Base-by-base conservation (phyloP, 208 protist genomes). In the Leishmania lainsoni region DNA sequence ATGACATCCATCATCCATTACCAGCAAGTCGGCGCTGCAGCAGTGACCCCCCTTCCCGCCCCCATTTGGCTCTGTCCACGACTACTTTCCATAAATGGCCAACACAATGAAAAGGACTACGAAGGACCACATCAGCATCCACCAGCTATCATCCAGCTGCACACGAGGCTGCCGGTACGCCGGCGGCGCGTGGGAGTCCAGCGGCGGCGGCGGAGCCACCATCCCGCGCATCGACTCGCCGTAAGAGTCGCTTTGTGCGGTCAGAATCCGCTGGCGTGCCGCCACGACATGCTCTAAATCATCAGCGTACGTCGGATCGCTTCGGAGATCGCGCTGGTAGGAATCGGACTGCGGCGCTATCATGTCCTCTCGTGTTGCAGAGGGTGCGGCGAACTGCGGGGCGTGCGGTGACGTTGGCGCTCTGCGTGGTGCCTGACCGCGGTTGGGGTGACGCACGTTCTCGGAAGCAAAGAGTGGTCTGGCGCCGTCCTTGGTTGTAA, bases 161-260 rank as follows among this genome's bases (percentile, higher is more conserved):
- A 90, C 85, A 5, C 79, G 83, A 6, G 87, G 89, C 35, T 68
- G 70, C 17, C 29, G 76, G 59, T 88, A 94, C 32, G 76, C 82
- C 9, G 73, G 73, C 20, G 84, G 85, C 22, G 81, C 83, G 29
- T 85, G 49, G 3, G 84, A 80, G 39, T 83, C 75, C 17, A 76
- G 63, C 17, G 86, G 90, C 16, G 91, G 91, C 17, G 91, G 91
- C 68, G 91, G 91, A 29, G 90, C 83, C 14, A 95, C 88, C 39
- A 95, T 65, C 8, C 87, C 88, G 22, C 91, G 85, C 56, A 87
- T 82, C 6, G 83, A 75, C 52, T 93, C 84, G 6, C 91, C 91
- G 80, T 78, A 92, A 35, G 85, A 86, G 83, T 95, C 91, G 79
- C 85, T 88, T 72, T 95, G 89, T 76, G 89, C 80, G 14, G 59